Evolutionary conservation across 176 grass and related monocot genomes (phyloP).

Genomic region (Melocanna baccifera): DNA sequence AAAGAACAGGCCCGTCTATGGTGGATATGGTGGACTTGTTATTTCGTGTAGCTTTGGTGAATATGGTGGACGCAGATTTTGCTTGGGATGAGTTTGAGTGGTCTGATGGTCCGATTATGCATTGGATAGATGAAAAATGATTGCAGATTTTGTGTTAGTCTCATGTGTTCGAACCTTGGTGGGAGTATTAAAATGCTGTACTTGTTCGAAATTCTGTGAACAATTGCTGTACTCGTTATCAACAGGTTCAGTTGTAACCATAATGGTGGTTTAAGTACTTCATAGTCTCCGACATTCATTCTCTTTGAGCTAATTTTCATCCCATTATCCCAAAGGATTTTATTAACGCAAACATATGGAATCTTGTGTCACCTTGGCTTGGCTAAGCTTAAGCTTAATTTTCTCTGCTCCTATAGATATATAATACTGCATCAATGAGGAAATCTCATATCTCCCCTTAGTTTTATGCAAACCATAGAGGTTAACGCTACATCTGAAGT

Average conservation of each 20-base stretch:
- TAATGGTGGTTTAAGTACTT: background rate
- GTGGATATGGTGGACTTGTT: too few relatives aligned
- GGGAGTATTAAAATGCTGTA: background rate
- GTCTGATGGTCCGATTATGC: conserved; percentile 2
- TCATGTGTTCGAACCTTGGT: background rate
- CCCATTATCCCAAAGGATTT: background rate
- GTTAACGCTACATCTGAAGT: background rate
- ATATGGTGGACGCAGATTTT: background rate
- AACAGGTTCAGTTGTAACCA: background rate
- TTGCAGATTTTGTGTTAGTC: background rate
- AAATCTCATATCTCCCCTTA: background rate
- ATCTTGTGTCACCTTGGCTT: background rate
- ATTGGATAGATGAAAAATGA: background rate
- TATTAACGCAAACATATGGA: background rate
- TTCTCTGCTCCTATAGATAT: background rate
- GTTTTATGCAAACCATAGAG: background rate
- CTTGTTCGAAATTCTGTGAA: background rate
- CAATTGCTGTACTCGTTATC: background rate
- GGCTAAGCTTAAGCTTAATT: background rate
- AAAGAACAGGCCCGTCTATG: too few relatives aligned
- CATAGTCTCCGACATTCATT: background rate
- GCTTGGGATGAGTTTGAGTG: background rate
- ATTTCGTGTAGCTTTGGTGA: background rate
- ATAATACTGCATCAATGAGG: background rate
- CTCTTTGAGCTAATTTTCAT: conserved; percentile 4